A percentile compares a stretch with the other conserved stretches of the same genome.
Evolutionary conservation across 192 early-diverging fungal genomes (phyloP).

Genomic region (Phycomyces nitens): DNA sequence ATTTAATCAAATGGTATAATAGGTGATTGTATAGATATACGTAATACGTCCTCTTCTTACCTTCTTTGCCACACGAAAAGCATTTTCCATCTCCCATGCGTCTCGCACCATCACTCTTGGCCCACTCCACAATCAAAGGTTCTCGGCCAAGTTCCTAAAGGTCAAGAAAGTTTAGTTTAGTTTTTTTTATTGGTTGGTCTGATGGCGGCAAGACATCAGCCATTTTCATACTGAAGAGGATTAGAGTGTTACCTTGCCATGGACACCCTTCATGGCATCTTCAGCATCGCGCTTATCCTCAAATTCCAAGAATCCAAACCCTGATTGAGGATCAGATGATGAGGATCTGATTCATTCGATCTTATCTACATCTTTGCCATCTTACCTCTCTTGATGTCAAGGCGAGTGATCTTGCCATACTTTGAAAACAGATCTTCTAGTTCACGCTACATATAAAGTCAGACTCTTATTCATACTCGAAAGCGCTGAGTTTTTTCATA

Average conservation of each 20-base stretch:
- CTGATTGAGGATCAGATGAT: conserved; percentile 8
- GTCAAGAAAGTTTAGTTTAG: not conserved
- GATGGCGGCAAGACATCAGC: too few relatives aligned
- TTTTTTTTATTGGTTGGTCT: not conserved
- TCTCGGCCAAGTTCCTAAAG: not conserved
- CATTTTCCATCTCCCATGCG: conserved; percentile 37
- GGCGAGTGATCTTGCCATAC: conserved; percentile 48
- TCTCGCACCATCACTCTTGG: conserved; percentile 47
- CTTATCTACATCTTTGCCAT: not conserved
- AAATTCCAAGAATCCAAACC: conserved; percentile 47
- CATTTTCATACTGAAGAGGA: not conserved
- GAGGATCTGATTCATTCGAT: not conserved
- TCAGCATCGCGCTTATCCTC: conserved; percentile 39
- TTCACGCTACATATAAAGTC: conserved; percentile 28
- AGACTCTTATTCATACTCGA: not conserved
- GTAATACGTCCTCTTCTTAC: not conserved
- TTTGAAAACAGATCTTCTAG: conserved; percentile 45
- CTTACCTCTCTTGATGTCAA: conserved; percentile 48
- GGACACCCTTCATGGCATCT: conserved; percentile 38
- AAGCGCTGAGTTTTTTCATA: too few relatives aligned
- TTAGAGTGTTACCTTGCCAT: conserved; percentile 17
- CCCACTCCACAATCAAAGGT: conserved; percentile 41
- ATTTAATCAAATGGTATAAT: too few relatives aligned
- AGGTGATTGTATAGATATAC: too few relatives aligned
- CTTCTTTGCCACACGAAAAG: conserved; percentile 26